Base-by-base conservation (phyloP, 2,329 filamentous ascomycete species). In the Aspergillus felis region DNA sequence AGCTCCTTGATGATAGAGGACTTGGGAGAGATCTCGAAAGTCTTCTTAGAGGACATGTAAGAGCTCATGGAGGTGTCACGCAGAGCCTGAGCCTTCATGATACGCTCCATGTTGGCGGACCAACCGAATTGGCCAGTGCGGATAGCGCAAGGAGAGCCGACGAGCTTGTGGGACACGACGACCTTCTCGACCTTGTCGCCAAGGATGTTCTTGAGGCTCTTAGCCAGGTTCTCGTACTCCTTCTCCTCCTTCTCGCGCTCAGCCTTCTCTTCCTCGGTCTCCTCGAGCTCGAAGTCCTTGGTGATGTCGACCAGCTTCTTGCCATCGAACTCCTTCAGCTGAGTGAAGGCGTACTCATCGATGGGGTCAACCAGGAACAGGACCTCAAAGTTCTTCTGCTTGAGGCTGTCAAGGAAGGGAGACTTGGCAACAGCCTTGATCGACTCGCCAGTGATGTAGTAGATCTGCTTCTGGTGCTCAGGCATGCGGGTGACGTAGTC, bases 31-130 rank as follows among this genome's bases (percentile, higher is more conserved):
- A 99, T 97, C 85, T 99, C 94, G 70, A 99, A 97, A 32, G 94
- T 99, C 91, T 99, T 99, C 92, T 99, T 99, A 78, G 93, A 97
- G 67, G 91, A 95, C 94, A 99, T 99, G 90, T 99, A 99, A 71
- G 91, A 96, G 81, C 87, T 91, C 94, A 99, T 99, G 73, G 92
- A 97, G 69, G 94, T 99, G 83, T 99, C 94, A 83, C 94, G 94
- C 74, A 99, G 93, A 74, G 94, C 94, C 85, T 99, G 94, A 28
- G 94, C 94, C 89, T 99, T 99, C 94, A 99, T 99, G 88, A 99
- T 99, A 85, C 94, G 94, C 87, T 99, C 94, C 94, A 99, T 99
- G 87, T 99, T 99, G 77, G 94, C 94, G 57, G 93, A 97, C 94
- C 94, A 99, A 81, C 94, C 94, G 80, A 99, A 99, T 83, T 97